Conservation (phyloP, 805 yeast genomes). For the Wickerhamia fluorescens region DNA sequence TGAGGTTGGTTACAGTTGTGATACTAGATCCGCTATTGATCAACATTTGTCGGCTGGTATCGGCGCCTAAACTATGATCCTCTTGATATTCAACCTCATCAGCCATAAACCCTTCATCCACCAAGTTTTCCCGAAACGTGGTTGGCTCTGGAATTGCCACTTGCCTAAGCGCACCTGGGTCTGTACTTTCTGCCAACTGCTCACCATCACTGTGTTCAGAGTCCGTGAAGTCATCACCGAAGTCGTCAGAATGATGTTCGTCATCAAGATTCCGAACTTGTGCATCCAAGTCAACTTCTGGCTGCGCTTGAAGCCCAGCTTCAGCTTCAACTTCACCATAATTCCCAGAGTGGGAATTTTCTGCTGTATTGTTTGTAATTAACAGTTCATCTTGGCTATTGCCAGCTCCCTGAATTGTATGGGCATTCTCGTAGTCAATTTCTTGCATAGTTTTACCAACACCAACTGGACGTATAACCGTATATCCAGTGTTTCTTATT, state of each 20-base stretch:
- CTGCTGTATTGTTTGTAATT: conserved; percentile 13
- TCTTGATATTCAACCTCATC: conserved; percentile 40
- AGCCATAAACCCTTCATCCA: conserved; percentile 41
- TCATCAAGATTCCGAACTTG: conserved; percentile 38
- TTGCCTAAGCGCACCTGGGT: background rate
- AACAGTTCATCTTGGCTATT: conserved; percentile 7
- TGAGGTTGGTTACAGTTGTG: conserved; percentile 4
- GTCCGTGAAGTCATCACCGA: conserved; percentile 8
- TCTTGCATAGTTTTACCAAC: conserved; percentile 35
- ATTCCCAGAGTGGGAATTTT: conserved; percentile 11
- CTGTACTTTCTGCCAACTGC: background rate
- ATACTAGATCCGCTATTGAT: conserved; percentile 8
- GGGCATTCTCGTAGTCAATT: conserved; percentile 19
- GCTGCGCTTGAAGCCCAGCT: conserved; percentile 6
- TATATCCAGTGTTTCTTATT: conserved; percentile 29
- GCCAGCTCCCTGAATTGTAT: conserved; percentile 5
- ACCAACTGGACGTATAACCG: conserved; percentile 32
- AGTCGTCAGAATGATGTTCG: conserved; percentile 12
- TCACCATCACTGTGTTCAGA: conserved; percentile 1
- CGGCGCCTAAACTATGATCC: conserved; percentile 25
- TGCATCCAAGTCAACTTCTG: conserved; percentile 39
- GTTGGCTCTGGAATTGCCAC: background rate
- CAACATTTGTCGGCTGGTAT: conserved; percentile 13
- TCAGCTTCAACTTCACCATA: conserved; percentile 2
- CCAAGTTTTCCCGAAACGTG: conserved; percentile 5